Evolutionary conservation across 1,284 basidiomycete genomes (phyloP), one percentile per base, ranked within the genome.

Genomic region (Rhodofomes roseus): DNA sequence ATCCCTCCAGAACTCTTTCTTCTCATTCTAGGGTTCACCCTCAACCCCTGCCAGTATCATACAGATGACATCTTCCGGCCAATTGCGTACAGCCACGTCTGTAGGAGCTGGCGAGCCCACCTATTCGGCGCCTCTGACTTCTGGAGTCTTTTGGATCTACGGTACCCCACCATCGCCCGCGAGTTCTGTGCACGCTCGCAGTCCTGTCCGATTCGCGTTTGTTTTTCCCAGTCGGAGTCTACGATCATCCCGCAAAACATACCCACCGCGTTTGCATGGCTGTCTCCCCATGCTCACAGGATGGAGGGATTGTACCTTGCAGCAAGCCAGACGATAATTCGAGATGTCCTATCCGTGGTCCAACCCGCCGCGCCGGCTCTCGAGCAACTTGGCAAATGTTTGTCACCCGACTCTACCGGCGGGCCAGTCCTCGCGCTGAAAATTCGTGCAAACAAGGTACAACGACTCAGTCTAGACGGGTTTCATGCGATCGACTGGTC

Each of bases 131-230:
- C 58, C 11, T 23, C 58, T 22, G 25, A 25, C 11, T 18, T 60
- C 8, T 60, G 58, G 58, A 52, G 46, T 2, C 55, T 56, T 11
- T 16, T 60, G 1, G 58, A 60, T 36, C 46, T 60, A 18, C 54
- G 46, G 4, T 56, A 44, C 37, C 50, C 54, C 25, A 29, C 25
- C 16, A 51, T 60, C 29, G 58, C 44, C 25, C 54, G 34, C 25
- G 40, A 46, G 16, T 60, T 60, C 29, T 60, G 58, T 31, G n/a
- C 16, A 8, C 54, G 58, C 34, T 60, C 58, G 14, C 25, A 48
- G 16, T 18, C 37, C 8, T 41, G 46, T 12, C 40, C 52, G 12
- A 56, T 60, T 12, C 54, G 52, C 43, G 27, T 59, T 1, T 48
- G 34, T 7, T 59, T 50, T 25, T 14, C 34, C 14, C 43, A 55